Base-by-base conservation (phyloP, 228 moss, liverwort and hornwort genomes). In the Sphagnum fallax region DNA sequence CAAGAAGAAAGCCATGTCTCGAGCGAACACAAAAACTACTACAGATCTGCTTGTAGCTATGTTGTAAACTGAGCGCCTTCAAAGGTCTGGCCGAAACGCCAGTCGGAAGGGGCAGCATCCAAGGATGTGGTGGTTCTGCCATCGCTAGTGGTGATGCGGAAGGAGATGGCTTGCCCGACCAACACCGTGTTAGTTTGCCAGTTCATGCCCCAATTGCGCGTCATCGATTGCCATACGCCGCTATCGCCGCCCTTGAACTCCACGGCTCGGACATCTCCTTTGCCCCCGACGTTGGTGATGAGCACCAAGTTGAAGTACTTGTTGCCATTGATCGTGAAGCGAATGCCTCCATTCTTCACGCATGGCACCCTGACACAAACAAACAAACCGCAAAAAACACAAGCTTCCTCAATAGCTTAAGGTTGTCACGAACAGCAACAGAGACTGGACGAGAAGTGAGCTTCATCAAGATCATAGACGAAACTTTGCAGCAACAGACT, bases 11-110 rank as follows among this genome's bases (percentile, higher is more conserved):
- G 32, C 32, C 32, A 32, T 32, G 32, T 32, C 32, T 32, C 32
- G 32, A 32, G 32, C 2, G 32, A 32, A 32, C 32, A 32, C 32
- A 32, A 32, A 32, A 32, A 32, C 32, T 32, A 32, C 32, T 2
- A 32, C 32, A 32, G 32, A 32, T 32, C 3, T 32, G 32, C 32
- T 32, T 32, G 32, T 2, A 32, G 32, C 32, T 32, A 32, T 32
- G 32, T 32, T 32, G 32, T 76, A 65, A 83, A 87, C 65, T 87
- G 87, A 49, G 52, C 52, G 60, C 87, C 88, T 68, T 88, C 90
- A 64, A 83, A 91, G 53, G 90, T 91, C 67, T 88, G 90, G 53
- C 90, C 90, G 53, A 88, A 91, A 63, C 72, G 69, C 90, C 90
- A 91, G 10, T 73, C 50, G 48, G 76, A 63, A 9, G 81, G 83